Evolutionary conservation across 2,329 filamentous ascomycete species (phyloP).

Genomic region (Boeremia exigua): DNA sequence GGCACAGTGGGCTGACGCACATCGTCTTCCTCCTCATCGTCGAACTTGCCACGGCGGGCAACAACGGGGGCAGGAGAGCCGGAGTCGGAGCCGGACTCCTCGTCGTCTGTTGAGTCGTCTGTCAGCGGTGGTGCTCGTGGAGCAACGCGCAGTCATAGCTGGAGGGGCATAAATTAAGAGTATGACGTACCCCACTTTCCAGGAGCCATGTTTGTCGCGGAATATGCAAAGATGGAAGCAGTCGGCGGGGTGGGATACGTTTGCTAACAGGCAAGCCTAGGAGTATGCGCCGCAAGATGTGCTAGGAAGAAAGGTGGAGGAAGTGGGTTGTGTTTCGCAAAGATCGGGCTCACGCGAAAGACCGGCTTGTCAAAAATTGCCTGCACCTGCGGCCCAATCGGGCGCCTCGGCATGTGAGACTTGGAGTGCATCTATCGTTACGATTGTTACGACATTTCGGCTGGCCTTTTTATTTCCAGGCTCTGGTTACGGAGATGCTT

Average conservation of each 20-base stretch:
- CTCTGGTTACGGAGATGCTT: too few species aligned
- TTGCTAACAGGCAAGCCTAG: slow-evolving; percentile 5
- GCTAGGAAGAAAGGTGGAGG: slow-evolving; percentile 11
- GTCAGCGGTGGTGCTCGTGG: slow-evolving; percentile 25
- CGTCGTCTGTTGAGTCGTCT: slow-evolving; percentile 52
- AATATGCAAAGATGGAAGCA: slow-evolving; percentile 13
- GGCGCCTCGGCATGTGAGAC: slow-evolving; percentile 4
- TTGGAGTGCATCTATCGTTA: background rate
- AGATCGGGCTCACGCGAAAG: slow-evolving; percentile 31
- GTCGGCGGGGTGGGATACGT: background rate
- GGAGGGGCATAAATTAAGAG: slow-evolving; percentile 22
- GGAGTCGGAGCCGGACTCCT: slow-evolving; percentile 62
- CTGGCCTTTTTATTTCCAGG: too few species aligned
- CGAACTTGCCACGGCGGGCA: slow-evolving; percentile 72
- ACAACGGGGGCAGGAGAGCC: slow-evolving; percentile 55
- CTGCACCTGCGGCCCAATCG: slow-evolving; percentile 41
- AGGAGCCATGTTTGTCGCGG: slow-evolving; percentile 45
- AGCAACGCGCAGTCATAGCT: slow-evolving; percentile 24
- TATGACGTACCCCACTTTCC: slow-evolving; percentile 52
- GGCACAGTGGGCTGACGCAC: slow-evolving; percentile 57
- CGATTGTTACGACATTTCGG: too few species aligned
- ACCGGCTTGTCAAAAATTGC: slow-evolving; percentile 36
- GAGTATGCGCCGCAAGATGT: slow-evolving; percentile 12
- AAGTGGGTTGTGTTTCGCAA: slow-evolving; percentile 24
- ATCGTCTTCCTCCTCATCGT: slow-evolving; percentile 89